Base-by-base conservation (phyloP, 257 asterid genomes). In the Vinca minor region DNA sequence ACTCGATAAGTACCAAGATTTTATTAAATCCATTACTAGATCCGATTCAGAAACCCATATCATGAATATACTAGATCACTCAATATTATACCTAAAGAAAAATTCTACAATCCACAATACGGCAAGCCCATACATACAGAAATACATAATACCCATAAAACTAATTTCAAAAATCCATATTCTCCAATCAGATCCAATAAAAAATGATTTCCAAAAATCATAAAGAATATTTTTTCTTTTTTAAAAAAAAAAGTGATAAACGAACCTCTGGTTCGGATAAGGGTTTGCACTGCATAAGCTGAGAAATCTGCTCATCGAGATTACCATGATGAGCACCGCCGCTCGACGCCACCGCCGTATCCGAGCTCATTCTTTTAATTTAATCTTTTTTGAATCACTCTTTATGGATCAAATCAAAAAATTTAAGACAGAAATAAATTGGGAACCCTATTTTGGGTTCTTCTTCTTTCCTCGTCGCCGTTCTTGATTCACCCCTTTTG, bases 211-310 rank as follows among this genome's bases (percentile, higher is more conserved):
- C 23, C 39, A 28, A 53, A 57, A 46, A 45, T 4, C 41, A 61
- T 55, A 39, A 49, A 3, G 57, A n/a, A 48, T 52, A 46, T 39
- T 11, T n/a, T n/a, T n/a, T n/a, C n/a, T n/a, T n/a, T n/a, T n/a
- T n/a, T n/a, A n/a, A n/a, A n/a, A n/a, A 42, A 35, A 5, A 48
- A 10, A 44, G 34, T 23, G 14, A 54, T 35, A 29, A 13, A 48
- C 17, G 41, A 57, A 87, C 96, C 91, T 87, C 96, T 64, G 73
- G 91, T 48, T 87, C 91, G 66, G 94, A 80, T 71, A 87, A 73
- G 73, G 96, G 91, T 59, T 85, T 87, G 89, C 96, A 85, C 79
- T 87, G 96, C 82, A 80, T 85, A 73, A 85, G 96, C 82, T 83
- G 96, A 38, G 74, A 78, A 72, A 87, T 87, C 74, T 87, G 94